Evolutionary conservation across 495 filamentous ascomycete species (phyloP), one percentile per base, ranked within the genome.

Genomic region (Cercophora sp.): DNA sequence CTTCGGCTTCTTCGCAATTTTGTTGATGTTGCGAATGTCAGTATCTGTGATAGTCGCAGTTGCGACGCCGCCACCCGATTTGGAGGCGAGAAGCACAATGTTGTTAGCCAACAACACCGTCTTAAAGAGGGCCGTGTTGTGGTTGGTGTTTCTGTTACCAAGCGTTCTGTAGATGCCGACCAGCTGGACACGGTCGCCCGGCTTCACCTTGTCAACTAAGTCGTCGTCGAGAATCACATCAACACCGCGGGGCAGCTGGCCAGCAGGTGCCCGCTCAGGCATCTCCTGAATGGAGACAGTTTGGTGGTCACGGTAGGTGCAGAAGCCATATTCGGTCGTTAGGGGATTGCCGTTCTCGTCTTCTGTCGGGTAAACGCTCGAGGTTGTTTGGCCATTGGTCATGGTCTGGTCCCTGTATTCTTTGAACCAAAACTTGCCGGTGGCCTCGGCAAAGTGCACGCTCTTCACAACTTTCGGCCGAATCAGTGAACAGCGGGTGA

Each of bases 231-330:
- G 71, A 51, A 99, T 89, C 16, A 99, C 91, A 70, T 99, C 93
- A n/a, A 97, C 93, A 40, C 91, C 90, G 51, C 93, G 84, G 52
- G 93, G 93, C 58, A 99, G 80, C 75, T 97, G 93, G 40, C 93
- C 93, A 47, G 93, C 92, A 23, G 93, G 93, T 20, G 93, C 93
- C 61, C 93, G 79, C 67, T 99, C 93, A 11, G 93, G 93, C 93
- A 99, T 99, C 78, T 99, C 93, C 76, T 99, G 93, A 61, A 99
- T 96, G 0, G 93, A 97, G 41, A 99, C 89, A 15, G 89, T 91
- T 65, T 99, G 93, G 68, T 99, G 94, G 66, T 99, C 93, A 65
- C 92, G 81, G 67, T 96, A 99, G 16, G 86, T 93, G 67, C 85
- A 93, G 69, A 94, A 89, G 8, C 93, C 93, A 68, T 96, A 97